These are phyloP conservation scores for Dimocarpus longan DNA, from an alignment of 345 rosid genomes.

Conservation along the genomic window DNA sequence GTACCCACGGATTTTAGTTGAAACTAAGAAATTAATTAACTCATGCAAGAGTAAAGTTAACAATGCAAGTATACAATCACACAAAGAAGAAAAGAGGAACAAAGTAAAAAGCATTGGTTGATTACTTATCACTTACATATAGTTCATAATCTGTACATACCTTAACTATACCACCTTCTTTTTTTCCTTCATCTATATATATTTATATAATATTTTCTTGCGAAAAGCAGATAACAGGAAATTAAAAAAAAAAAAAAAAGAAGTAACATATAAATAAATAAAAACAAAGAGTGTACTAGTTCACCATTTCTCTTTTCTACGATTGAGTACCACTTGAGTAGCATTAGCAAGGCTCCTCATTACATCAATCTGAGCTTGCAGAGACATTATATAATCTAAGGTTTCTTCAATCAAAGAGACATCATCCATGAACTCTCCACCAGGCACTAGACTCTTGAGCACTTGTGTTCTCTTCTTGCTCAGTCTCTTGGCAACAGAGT, in stretches of 20 bases:
- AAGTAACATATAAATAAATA: background rate
- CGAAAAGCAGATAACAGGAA: background rate
- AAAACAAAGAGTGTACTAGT: background rate
- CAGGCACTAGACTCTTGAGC: conserved; percentile 72
- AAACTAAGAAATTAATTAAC: background rate
- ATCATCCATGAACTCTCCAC: conserved; percentile 67
- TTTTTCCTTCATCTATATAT: conserved; percentile 3
- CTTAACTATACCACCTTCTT: conserved; percentile 23
- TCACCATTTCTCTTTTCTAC: conserved; percentile 30
- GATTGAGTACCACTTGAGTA: conserved; percentile 22
- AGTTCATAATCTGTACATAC: conserved; percentile 38
- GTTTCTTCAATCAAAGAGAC: conserved; percentile 69
- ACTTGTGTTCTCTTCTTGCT: conserved; percentile 58
- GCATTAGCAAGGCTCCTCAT: conserved; percentile 57
- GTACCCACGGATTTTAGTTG: background rate
- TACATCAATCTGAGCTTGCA: conserved; percentile 77
- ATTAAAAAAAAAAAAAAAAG: background rate
- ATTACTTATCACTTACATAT: conserved; percentile 25
- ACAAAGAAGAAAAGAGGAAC: background rate
- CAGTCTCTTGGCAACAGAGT: conserved; percentile 41
- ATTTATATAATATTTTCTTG: conserved; percentile 9
- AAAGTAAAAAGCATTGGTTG: conserved; percentile 17
- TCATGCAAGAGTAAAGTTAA: too few species aligned
- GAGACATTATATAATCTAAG: conserved; percentile 76
- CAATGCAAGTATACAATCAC: conserved; percentile 4